Conservation (phyloP, 345 rosid species). For the Turnera subulata region DNA sequence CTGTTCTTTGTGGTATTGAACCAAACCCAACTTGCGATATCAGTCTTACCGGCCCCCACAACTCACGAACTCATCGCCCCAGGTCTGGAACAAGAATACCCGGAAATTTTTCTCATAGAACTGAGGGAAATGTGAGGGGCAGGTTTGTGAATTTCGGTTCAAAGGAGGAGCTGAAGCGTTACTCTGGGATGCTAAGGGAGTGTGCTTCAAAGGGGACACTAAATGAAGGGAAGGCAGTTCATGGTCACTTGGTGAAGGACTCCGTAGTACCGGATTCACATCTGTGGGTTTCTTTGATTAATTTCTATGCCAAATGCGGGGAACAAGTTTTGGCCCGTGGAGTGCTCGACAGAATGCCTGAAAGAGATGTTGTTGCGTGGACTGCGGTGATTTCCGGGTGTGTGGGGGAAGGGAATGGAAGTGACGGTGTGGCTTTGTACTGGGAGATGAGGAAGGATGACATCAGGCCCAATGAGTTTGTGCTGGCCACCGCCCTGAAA, state of each 20-base stretch:
- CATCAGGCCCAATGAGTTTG: conserved; percentile 34
- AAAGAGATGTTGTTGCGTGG: conserved; percentile 49
- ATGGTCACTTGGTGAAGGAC: conserved; percentile 20
- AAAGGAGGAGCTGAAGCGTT: conserved; percentile 20
- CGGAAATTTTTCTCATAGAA: too few relatives aligned
- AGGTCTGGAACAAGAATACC: neutral
- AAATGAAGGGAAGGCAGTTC: conserved; percentile 25
- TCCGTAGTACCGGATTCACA: conserved; percentile 30
- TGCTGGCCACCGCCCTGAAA: conserved; percentile 34
- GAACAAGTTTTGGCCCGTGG: conserved; percentile 20
- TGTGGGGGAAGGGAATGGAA: conserved; percentile 25
- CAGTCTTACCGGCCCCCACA: too few relatives aligned
- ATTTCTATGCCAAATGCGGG: conserved; percentile 34
- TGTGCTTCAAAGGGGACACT: conserved; percentile 33
- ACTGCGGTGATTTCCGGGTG: conserved; percentile 33
- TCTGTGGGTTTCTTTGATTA: conserved; percentile 42
- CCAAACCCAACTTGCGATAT: neutral
- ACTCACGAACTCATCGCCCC: neutral
- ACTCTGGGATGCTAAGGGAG: conserved; percentile 34
- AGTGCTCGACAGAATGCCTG: conserved; percentile 37
- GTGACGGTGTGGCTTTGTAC: conserved; percentile 21
- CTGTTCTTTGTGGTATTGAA: conserved; percentile 6
- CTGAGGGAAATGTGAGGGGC: conserved; percentile 3
- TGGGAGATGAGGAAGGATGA: conserved; percentile 33
- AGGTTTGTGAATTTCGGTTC: neutral